phyloP scores from a whole-genome alignment of 768 basidiomycete species.

The Cyathus striatus region DNA sequence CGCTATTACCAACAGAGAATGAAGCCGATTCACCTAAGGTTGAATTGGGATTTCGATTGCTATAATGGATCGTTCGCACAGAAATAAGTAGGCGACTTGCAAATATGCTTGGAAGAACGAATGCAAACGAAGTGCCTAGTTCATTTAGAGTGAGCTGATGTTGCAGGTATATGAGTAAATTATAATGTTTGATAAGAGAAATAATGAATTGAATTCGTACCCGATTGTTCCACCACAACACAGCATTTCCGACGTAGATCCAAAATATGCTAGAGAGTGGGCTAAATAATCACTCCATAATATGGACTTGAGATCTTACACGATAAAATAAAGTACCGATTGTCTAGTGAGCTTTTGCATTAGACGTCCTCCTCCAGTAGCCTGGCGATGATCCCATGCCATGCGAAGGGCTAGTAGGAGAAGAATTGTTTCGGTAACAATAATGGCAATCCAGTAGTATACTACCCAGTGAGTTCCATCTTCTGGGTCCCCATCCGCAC shows the following conservation, averaged over 20 bases:
- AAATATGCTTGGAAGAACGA: no score
- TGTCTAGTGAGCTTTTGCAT: slow-evolving; percentile 23
- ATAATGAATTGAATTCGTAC: slow-evolving; percentile 7
- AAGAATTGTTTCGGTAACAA: slow-evolving; percentile 21
- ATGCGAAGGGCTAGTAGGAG: slow-evolving; percentile 22
- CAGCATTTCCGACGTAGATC: slow-evolving; percentile 24
- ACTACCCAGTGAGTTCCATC: slow-evolving; percentile 23
- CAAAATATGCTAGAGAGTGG: slow-evolving; percentile 23
- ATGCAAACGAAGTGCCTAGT: no score
- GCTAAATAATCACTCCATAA: neutral
- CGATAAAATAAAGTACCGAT: slow-evolving; percentile 24
- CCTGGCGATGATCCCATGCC: slow-evolving; percentile 18
- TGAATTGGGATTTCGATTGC: no score
- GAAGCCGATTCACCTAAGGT: no score
- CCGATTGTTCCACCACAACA: slow-evolving; percentile 25
- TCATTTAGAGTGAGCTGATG: no score
- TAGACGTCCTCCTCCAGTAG: slow-evolving; percentile 13
- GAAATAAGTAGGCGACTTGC: no score
- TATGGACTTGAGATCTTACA: slow-evolving; percentile 19
- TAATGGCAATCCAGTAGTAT: slow-evolving; percentile 22
- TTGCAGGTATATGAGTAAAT: no score
- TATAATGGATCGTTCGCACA: no score
- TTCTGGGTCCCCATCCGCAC: slow-evolving; percentile 26
- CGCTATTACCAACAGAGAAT: no score
- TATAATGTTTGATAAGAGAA: no score